A percentile compares a stretch with the other conserved stretches of the same genome.
phyloP scores from a whole-genome alignment of 2,329 filamentous ascomycete genomes.

The Hymenoscyphus repandus region DNA sequence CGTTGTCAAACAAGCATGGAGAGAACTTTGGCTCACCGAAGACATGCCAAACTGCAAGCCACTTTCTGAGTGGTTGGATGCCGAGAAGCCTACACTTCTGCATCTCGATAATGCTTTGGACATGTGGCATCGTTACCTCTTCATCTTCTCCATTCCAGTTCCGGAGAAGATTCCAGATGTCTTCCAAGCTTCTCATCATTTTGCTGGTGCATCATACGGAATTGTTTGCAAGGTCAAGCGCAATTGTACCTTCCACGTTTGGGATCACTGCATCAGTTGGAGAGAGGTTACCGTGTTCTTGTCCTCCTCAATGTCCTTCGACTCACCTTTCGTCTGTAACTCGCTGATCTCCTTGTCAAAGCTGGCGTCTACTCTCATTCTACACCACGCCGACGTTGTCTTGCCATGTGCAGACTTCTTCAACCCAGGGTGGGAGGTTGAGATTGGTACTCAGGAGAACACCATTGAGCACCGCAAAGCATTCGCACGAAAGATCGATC shows the following conservation, averaged over 20 bases:
- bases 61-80: constrained; percentile 39
- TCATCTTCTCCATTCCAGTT: constrained; percentile 42
- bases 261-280: constrained; percentile 60
- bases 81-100: constrained; percentile 38
- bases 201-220: constrained; percentile 54
- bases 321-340: constrained; percentile 27
- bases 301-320: constrained; percentile 25
- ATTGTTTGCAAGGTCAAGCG: constrained; percentile 57
- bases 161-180: constrained; percentile 42
- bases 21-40: constrained; percentile 40
- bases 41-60: constrained; percentile 37
- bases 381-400: constrained; percentile 52
- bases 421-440: constrained; percentile 59
- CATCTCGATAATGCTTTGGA: constrained; percentile 41
- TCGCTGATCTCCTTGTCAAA: constrained; percentile 23
- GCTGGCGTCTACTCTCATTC: constrained; percentile 19
- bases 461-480: constrained; percentile 49
- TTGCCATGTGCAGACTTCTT: constrained; percentile 54
- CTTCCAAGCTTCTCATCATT: constrained; percentile 59
- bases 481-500: constrained; percentile 56
- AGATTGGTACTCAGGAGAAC: constrained; percentile 55
- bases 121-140: constrained; percentile 40
- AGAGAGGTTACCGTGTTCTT: constrained; percentile 37
- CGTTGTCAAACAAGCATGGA: constrained; percentile 41
- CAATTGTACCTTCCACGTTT: constrained; percentile 54